Conservation (phyloP, 208 protist species). For the Trypanosoma avium region DNA sequence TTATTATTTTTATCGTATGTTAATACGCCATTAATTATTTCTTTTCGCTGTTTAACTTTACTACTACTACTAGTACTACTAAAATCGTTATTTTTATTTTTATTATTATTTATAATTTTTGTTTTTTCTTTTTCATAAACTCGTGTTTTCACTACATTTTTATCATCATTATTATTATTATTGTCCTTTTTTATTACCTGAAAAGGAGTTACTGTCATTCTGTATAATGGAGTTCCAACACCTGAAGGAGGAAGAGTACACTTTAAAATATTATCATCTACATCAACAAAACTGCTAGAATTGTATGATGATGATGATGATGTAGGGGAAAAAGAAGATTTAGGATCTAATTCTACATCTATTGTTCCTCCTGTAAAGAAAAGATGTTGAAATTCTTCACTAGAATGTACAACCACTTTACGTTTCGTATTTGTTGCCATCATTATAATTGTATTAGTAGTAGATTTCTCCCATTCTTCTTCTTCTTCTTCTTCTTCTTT, state of each 20-base stretch:
- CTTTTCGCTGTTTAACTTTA: too few species aligned
- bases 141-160: background rate
- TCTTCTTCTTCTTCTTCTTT: too few species aligned
- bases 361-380: background rate
- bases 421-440: too few species aligned
- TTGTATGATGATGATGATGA: too few species aligned
- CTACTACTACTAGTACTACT: too few species aligned
- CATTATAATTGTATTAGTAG: too few species aligned
- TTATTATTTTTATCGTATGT: too few species aligned
- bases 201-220: background rate
- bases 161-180: background rate
- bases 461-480: too few species aligned
- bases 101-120: background rate
- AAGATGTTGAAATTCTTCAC: constrained; percentile 19
- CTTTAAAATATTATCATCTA: background rate
- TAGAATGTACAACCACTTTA: constrained; percentile 12
- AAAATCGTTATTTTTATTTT: background rate
- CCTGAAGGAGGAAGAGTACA: constrained; percentile 5
- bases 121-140: background rate
- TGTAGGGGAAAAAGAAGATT: background rate
- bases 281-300: background rate
- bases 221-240: background rate
- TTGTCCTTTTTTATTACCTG: background rate
- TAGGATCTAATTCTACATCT: constrained; percentile 14
- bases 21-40: too few species aligned